Evolutionary conservation across 73 alveolate genomes (phyloP).

Genomic region (Tetrahymena elliotti): DNA sequence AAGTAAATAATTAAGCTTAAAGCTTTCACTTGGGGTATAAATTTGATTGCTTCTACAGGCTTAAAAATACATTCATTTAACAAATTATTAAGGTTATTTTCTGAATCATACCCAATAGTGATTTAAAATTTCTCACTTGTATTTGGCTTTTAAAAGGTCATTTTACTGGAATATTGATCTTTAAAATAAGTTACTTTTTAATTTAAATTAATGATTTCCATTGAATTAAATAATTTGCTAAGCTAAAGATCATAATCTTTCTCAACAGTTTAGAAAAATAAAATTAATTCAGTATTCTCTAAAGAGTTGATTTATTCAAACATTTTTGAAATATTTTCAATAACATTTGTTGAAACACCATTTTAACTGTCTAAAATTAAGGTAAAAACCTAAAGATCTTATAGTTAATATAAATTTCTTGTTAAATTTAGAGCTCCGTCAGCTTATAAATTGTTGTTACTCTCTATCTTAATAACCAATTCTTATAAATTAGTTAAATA

Average conservation of each 20-base stretch:
- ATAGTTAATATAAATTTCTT: not conserved
- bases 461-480: not conserved
- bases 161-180: not conserved
- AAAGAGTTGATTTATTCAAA: not conserved
- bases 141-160: not conserved
- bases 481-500: not conserved
- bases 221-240: not conserved
- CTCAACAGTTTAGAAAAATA: not conserved
- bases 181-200: not conserved
- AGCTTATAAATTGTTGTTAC: not conserved
- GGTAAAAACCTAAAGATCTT: not conserved
- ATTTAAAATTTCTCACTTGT: not conserved
- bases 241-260: not conserved
- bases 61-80: not conserved
- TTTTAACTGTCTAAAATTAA: not conserved
- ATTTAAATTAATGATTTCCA: not conserved
- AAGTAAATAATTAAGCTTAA: not conserved
- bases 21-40: not conserved
- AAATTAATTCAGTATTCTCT: not conserved
- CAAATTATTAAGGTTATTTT: not conserved
- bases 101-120: not conserved
- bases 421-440: not conserved
- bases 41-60: not conserved
- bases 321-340: not conserved
- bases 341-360: not conserved